Conservation (phyloP, 805 yeast genomes). For the Cyberlindnera euphorbiiphila region DNA sequence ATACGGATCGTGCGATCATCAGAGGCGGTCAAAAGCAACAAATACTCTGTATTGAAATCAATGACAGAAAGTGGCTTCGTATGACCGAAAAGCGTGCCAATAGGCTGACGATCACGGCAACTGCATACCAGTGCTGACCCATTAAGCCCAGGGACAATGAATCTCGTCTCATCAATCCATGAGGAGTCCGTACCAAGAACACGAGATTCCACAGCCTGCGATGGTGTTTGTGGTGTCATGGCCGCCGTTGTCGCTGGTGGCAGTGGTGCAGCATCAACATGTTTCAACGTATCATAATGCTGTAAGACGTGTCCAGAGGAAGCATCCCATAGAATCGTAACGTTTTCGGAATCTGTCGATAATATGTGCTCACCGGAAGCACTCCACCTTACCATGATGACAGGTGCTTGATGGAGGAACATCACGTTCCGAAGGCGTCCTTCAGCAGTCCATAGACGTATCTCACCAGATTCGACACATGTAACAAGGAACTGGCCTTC, state of each 20-base stretch:
- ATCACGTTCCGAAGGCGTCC: conserved; percentile 61
- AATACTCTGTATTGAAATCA: conserved; percentile 46
- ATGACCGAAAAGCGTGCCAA: conserved; percentile 63
- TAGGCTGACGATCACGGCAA: conserved; percentile 41
- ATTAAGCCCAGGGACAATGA: conserved; percentile 63
- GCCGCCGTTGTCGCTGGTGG: conserved; percentile 17
- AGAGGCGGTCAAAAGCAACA: conserved; percentile 66
- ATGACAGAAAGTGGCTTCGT: conserved; percentile 51
- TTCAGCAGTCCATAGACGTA: conserved; percentile 72
- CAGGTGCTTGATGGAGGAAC: conserved; percentile 50
- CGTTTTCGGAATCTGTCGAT: conserved; percentile 55
- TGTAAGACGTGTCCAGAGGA: conserved; percentile 46
- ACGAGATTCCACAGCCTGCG: conserved; percentile 1
- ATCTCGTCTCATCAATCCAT: conserved; percentile 70
- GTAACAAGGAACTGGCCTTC: conserved; percentile 60
- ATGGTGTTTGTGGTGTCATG: conserved; percentile 23
- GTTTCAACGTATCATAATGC: conserved; percentile 35
- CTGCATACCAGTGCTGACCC: conserved; percentile 55
- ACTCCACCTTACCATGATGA: conserved; percentile 61
- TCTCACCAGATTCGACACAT: conserved; percentile 65
- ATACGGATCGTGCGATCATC: conserved; percentile 72
- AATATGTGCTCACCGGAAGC: conserved; percentile 48
- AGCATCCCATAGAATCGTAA: conserved; percentile 64
- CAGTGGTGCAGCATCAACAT: conserved; percentile 1
- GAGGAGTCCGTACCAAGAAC: conserved; percentile 53